Evolutionary conservation across 2,329 filamentous ascomycete genomes (phyloP).

Genomic region (Diaporthe citriasiana): DNA sequence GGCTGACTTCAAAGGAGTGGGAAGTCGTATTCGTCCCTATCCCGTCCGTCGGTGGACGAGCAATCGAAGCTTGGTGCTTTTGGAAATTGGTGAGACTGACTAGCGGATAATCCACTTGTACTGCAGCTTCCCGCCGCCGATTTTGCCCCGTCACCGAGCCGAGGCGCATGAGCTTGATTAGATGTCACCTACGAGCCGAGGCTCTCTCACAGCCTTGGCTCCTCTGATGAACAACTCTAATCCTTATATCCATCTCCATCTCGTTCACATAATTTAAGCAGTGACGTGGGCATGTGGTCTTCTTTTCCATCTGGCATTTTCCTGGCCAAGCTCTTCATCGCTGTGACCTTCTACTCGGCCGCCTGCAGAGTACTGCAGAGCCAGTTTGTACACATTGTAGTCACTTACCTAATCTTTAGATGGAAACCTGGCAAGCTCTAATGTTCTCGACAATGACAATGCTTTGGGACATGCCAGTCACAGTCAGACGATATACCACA

Average conservation of each 20-base stretch:
- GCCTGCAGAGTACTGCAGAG: not conserved
- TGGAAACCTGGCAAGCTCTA: not conserved
- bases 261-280: not conserved
- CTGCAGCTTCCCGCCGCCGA: slow-evolving; percentile 9
- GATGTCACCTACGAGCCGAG: slow-evolving; percentile 5
- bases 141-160: slow-evolving; percentile 20
- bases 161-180: slow-evolving; percentile 1
- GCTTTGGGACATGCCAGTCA: not conserved
- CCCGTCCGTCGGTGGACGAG: not conserved
- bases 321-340: not conserved
- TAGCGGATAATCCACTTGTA: not conserved
- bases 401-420: not conserved
- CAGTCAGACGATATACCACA: not conserved
- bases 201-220: not conserved
- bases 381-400: not conserved
- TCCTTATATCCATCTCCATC: not conserved
- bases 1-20: not conserved
- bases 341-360: not conserved
- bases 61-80: not conserved
- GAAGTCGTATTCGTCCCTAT: not conserved
- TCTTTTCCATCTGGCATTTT: not conserved
- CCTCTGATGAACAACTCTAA: not conserved
- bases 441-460: not conserved
- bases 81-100: slow-evolving; percentile 21
- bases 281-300: not conserved